Conservation (phyloP, 208 protist species). For the Acanthamoeba healyi region DNA sequence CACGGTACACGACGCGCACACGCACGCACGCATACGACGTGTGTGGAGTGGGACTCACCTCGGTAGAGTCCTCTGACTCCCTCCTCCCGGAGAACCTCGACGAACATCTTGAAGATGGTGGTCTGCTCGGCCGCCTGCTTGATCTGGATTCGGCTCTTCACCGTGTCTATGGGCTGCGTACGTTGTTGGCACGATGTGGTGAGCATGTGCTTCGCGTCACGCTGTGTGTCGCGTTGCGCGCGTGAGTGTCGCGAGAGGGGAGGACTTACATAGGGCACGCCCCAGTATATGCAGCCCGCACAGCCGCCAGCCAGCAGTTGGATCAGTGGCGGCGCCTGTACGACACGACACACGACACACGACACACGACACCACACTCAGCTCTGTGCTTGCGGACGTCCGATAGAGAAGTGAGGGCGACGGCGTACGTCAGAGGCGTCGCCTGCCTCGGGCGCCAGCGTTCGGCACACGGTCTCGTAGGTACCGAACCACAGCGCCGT, state of each 20-base stretch:
- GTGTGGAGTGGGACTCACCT: background rate
- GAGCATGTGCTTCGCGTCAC: too few species aligned
- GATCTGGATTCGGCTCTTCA: constrained; percentile 50
- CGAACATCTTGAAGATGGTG: constrained; percentile 29
- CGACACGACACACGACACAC: background rate
- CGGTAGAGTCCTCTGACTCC: constrained; percentile 39
- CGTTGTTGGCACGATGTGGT: background rate
- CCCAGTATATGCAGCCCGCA: constrained; percentile 14
- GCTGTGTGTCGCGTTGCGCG: background rate
- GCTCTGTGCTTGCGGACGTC: too few species aligned
- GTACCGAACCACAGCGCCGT: constrained; percentile 22
- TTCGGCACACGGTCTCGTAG: constrained; percentile 43
- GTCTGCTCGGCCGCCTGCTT: constrained; percentile 3
- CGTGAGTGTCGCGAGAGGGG: background rate
- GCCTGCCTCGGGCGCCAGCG: background rate
- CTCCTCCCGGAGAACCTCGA: constrained; percentile 9
- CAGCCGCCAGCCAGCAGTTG: constrained; percentile 14
- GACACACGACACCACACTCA: too few species aligned
- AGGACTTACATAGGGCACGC: background rate
- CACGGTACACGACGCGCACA: too few species aligned
- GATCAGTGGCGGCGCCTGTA: constrained; percentile 11
- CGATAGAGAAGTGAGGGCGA: background rate
- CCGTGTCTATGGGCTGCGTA: constrained; percentile 31
- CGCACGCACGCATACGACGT: background rate
- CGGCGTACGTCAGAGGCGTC: constrained; percentile 13